Percentiles rank a stretch among this genome's conserved stretches.
Conservation (phyloP, 2,329 filamentous ascomycete species). For the Trichoderma koningiopsis region DNA sequence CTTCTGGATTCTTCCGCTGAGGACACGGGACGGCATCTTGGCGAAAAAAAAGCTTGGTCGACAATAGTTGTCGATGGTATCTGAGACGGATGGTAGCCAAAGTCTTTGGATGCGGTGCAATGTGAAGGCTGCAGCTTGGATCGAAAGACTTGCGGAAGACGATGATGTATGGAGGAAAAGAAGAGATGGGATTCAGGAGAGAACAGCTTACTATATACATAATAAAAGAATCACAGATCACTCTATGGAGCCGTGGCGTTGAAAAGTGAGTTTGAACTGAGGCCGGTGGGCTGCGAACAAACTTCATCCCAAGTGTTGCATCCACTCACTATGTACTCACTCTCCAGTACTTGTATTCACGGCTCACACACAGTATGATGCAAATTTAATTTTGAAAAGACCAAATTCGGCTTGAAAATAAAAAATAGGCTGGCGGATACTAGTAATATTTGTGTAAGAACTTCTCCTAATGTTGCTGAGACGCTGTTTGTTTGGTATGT, state of each 20-base stretch:
- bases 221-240: neutral
- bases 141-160: neutral
- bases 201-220: neutral
- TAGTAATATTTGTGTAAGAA: too few species aligned
- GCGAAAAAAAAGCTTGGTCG: neutral
- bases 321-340: too few species aligned
- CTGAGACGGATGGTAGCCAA: neutral
- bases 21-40: neutral
- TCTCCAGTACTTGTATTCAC: too few species aligned
- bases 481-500: too few species aligned
- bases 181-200: neutral
- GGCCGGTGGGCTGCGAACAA: neutral
- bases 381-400: too few species aligned
- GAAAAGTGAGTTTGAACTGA: neutral
- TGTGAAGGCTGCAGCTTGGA: neutral
- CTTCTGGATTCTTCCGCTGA: neutral
- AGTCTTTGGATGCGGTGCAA: neutral
- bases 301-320: neutral
- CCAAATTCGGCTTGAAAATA: too few species aligned
- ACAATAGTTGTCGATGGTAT: too few species aligned
- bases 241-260: too few species aligned
- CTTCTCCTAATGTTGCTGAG: too few species aligned
- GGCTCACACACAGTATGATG: too few species aligned
- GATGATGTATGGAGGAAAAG: neutral
- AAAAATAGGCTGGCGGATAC: too few species aligned